Evolutionary conservation across 768 basidiomycete genomes (phyloP).

Genomic region (Mycena alexandri): DNA sequence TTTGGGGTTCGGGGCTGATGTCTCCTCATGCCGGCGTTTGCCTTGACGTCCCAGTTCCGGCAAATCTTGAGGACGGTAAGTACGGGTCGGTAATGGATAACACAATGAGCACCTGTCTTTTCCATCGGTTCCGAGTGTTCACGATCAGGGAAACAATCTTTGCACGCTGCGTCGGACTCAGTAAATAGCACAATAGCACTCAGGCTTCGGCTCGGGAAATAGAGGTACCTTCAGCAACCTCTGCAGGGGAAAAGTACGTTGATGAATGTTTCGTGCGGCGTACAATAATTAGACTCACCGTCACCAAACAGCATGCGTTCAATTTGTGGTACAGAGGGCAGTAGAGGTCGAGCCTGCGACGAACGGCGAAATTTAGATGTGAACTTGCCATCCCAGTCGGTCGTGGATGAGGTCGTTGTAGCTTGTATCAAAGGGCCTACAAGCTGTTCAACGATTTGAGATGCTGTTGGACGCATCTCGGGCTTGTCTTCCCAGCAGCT

Average conservation of each 20-base stretch:
- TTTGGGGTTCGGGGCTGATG: too few relatives aligned
- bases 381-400: conserved; percentile 28
- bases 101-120: too few relatives aligned
- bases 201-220: too few relatives aligned
- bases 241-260: background rate
- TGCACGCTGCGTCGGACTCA: too few relatives aligned
- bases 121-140: too few relatives aligned
- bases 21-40: too few relatives aligned
- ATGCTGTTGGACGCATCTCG: conserved; percentile 9
- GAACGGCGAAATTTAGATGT: conserved; percentile 27
- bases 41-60: too few relatives aligned
- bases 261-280: background rate
- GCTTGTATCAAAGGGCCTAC: conserved; percentile 14
- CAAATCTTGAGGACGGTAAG: too few relatives aligned
- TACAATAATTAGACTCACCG: conserved; percentile 10
- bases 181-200: too few relatives aligned
- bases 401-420: conserved; percentile 6
- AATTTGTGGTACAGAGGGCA: conserved; percentile 19
- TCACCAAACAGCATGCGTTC: conserved; percentile 20
- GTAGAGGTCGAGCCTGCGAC: conserved; percentile 3
- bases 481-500: conserved; percentile 15
- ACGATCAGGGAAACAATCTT: too few relatives aligned
- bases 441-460: conserved; percentile 12
- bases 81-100: too few relatives aligned
- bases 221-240: background rate